Percentiles rank a stretch among this genome's conserved stretches.
These are phyloP conservation scores for Taxawa tesnikishii DNA, from an alignment of 2,329 filamentous ascomycete genomes.

Conservation along the genomic window DNA sequence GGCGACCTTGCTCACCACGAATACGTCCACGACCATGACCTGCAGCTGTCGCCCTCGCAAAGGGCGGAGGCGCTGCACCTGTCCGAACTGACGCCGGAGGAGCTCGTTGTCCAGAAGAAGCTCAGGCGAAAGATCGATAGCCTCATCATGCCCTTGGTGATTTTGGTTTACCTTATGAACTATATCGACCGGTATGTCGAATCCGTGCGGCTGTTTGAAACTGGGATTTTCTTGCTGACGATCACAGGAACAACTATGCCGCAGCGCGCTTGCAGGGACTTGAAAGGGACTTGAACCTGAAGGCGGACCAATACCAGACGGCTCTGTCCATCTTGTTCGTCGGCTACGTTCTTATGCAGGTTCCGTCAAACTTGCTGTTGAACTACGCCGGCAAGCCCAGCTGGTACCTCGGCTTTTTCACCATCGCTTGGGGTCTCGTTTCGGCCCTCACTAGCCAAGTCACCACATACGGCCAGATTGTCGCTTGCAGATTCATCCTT, in stretches of 20 bases:
- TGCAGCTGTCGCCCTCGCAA: constrained; percentile 7
- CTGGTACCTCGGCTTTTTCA: constrained; percentile 26
- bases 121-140: constrained; percentile 60
- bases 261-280: constrained; percentile 54
- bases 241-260: constrained; percentile 46
- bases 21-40: constrained; percentile 14
- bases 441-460: constrained; percentile 32
- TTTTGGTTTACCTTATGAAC: constrained; percentile 65
- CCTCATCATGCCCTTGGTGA: constrained; percentile 56
- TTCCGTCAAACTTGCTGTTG: constrained; percentile 35
- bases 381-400: constrained; percentile 31
- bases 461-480: constrained; percentile 27
- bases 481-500: constrained; percentile 33
- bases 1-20: constrained; percentile 13
- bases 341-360: constrained; percentile 34
- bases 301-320: constrained; percentile 50
- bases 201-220: neutral
- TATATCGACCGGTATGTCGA: constrained; percentile 39
- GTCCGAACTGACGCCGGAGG: constrained; percentile 16
- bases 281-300: constrained; percentile 45
- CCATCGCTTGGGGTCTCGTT: constrained; percentile 32
- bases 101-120: constrained; percentile 34
- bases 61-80: constrained; percentile 14
- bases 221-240: no score
- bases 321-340: constrained; percentile 47